Evolutionary conservation across 2,329 filamentous ascomycete species (phyloP).

Genomic region (Exophiala alcalophila): DNA sequence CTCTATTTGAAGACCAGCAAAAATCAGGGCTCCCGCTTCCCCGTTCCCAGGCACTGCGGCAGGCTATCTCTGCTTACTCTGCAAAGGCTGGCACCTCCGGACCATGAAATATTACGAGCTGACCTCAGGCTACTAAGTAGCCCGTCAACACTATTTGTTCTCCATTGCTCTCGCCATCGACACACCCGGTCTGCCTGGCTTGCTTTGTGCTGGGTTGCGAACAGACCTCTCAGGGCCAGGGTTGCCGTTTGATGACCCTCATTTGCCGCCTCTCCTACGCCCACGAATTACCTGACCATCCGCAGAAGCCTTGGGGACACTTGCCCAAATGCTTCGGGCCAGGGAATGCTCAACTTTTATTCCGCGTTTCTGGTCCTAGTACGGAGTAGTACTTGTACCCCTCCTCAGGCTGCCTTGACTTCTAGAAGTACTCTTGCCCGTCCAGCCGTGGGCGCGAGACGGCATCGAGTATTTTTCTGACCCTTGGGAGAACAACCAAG

Average conservation of each 20-base stretch:
- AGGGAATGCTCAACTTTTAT: conserved; percentile 26
- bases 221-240: conserved; percentile 25
- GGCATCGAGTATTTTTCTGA: conserved; percentile 11
- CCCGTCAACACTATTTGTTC: conserved; percentile 20
- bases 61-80: conserved; percentile 22
- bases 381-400: conserved; percentile 17
- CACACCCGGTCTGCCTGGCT: conserved; percentile 18
- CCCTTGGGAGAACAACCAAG: conserved; percentile 8
- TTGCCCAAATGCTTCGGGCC: conserved; percentile 26
- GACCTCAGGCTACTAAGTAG: conserved; percentile 25
- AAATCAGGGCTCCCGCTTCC: conserved; percentile 25
- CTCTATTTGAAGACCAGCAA: conserved; percentile 20
- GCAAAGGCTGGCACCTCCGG: conserved; percentile 19
- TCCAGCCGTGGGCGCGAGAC: conserved; percentile 12
- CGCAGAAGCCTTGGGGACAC: conserved; percentile 16
- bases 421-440: conserved; percentile 22
- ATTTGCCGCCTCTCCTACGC: conserved; percentile 25
- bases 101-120: conserved; percentile 27
- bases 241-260: conserved; percentile 23
- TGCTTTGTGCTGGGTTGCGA: conserved; percentile 20
- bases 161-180: conserved; percentile 18
- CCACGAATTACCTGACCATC: conserved; percentile 26
- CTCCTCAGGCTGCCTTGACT: conserved; percentile 21
- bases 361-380: conserved; percentile 19
- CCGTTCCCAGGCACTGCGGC: conserved; percentile 26